phyloP scores from a whole-genome alignment of 2,329 filamentous ascomycete genomes.

The Lithohypha guttulata region DNA sequence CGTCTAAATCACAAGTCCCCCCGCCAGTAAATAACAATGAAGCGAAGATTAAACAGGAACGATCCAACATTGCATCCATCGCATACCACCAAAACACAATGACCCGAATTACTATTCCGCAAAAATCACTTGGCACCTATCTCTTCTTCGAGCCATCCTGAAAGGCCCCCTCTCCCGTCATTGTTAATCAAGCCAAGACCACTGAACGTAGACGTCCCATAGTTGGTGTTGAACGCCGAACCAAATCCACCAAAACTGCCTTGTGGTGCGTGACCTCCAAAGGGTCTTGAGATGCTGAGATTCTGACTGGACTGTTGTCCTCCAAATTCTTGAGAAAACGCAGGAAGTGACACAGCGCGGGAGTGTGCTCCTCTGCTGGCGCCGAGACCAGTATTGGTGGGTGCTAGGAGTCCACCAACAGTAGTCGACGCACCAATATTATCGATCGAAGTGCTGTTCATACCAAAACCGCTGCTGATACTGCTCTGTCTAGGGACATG shows the following conservation, averaged over 20 bases:
- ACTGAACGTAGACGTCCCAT: slow-evolving; percentile 44
- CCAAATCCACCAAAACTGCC: slow-evolving; percentile 49
- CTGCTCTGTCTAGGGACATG: slow-evolving; percentile 36
- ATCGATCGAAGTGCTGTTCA: slow-evolving; percentile 26
- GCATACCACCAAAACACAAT: slow-evolving; percentile 3
- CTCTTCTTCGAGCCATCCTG: slow-evolving; percentile 55
- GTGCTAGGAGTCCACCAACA: slow-evolving; percentile 66
- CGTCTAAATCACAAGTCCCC: slow-evolving; percentile 10
- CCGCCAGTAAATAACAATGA: not conserved
- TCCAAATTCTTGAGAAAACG: slow-evolving; percentile 51
- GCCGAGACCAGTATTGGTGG: slow-evolving; percentile 47
- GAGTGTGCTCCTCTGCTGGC: slow-evolving; percentile 52
- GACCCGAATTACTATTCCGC: too few relatives aligned
- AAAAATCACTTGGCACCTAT: slow-evolving; percentile 42
- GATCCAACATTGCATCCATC: slow-evolving; percentile 8
- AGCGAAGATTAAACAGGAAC: slow-evolving; percentile 1
- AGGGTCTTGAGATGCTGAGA: slow-evolving; percentile 13
- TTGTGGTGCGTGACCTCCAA: slow-evolving; percentile 27
- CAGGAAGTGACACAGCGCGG: slow-evolving; percentile 80
- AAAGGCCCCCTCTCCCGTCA: slow-evolving; percentile 40
- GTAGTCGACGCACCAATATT: slow-evolving; percentile 52
- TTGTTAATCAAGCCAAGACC: slow-evolving; percentile 50
- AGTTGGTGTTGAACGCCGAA: slow-evolving; percentile 44
- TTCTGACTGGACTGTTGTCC: slow-evolving; percentile 28
- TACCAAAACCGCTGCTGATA: slow-evolving; percentile 21